Conservation (phyloP, 108 stramenopile genomes). For the Pseudonitzschia multistriata region DNA sequence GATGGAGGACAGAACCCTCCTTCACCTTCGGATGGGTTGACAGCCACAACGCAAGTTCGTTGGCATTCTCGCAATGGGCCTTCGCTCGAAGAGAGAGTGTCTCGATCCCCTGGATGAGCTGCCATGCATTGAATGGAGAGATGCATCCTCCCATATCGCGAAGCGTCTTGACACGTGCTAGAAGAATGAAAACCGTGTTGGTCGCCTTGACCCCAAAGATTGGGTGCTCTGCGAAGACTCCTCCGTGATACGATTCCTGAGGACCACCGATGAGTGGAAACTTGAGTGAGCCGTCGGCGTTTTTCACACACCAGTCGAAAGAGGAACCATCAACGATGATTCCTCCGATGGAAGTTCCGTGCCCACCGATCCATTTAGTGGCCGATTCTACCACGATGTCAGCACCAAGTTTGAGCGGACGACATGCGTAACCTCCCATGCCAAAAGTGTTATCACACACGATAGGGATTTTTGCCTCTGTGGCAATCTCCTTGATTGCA, state of each 20-base stretch:
- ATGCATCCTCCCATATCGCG: slow-evolving; percentile 86
- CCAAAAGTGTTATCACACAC: slow-evolving; percentile 88
- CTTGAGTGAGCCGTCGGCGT: slow-evolving; percentile 54
- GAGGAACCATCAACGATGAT: slow-evolving; percentile 61
- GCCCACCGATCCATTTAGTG: slow-evolving; percentile 92
- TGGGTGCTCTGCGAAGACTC: slow-evolving; percentile 76
- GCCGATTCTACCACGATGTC: slow-evolving; percentile 76
- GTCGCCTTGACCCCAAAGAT: slow-evolving; percentile 24
- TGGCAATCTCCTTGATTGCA: slow-evolving; percentile 56
- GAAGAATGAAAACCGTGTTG: slow-evolving; percentile 63
- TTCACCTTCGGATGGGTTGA: slow-evolving; percentile 62
- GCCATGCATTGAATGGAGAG: slow-evolving; percentile 81
- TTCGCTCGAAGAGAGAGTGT: slow-evolving; percentile 85
- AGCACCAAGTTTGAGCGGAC: slow-evolving; percentile 82
- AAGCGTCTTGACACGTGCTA: slow-evolving; percentile 60
- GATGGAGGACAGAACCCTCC: slow-evolving; percentile 33
- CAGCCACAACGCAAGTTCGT: slow-evolving; percentile 73
- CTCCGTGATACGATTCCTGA: slow-evolving; percentile 58
- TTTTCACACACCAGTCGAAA: slow-evolving; percentile 59
- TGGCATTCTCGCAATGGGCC: slow-evolving; percentile 82
- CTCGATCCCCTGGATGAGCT: slow-evolving; percentile 87
- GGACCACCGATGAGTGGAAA: slow-evolving; percentile 72
- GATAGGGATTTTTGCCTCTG: slow-evolving; percentile 73
- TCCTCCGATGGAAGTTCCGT: slow-evolving; percentile 52
- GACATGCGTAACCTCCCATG: slow-evolving; percentile 73